Conservation (phyloP, 1,139 yeast species). For the Geotrichum europaeum region DNA sequence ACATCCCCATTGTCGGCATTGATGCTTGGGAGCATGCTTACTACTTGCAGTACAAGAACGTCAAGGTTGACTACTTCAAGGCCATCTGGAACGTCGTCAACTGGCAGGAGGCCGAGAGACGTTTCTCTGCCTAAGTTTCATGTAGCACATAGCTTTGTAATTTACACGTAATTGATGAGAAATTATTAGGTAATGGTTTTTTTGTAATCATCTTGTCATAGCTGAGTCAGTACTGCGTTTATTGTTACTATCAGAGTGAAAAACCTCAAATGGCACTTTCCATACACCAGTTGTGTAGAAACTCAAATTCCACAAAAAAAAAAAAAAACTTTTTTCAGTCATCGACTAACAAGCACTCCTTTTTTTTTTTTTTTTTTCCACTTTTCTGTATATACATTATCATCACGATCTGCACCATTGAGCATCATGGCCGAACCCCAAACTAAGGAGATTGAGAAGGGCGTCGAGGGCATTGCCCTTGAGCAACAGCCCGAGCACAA, state of each 20-base stretch:
- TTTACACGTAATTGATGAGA: neutral
- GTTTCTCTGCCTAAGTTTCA: slow-evolving; percentile 38
- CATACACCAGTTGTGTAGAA: neutral
- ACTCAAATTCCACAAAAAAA: neutral
- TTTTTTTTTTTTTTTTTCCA: neutral
- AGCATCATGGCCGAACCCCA: neutral
- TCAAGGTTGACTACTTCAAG: slow-evolving; percentile 89
- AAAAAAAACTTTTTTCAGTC: neutral
- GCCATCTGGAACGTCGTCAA: slow-evolving; percentile 95
- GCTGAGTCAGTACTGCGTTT: neutral
- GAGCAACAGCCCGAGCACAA: neutral
- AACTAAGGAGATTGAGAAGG: slow-evolving; percentile 19
- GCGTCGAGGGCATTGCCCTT: slow-evolving; percentile 18
- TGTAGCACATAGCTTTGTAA: neutral
- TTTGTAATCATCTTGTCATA: neutral
- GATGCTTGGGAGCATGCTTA: slow-evolving; percentile 99
- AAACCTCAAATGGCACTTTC: neutral
- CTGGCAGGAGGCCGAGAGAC: slow-evolving; percentile 89
- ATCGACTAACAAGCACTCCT: neutral
- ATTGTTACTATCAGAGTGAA: neutral
- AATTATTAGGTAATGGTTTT: neutral
- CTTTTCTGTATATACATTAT: neutral
- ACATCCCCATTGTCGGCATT: slow-evolving; percentile 80
- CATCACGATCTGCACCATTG: neutral
- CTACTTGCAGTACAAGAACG: slow-evolving; percentile 92